These are phyloP conservation scores for Lactarius pseudohatsudake DNA, from an alignment of 768 basidiomycete species.

Conservation along the genomic window DNA sequence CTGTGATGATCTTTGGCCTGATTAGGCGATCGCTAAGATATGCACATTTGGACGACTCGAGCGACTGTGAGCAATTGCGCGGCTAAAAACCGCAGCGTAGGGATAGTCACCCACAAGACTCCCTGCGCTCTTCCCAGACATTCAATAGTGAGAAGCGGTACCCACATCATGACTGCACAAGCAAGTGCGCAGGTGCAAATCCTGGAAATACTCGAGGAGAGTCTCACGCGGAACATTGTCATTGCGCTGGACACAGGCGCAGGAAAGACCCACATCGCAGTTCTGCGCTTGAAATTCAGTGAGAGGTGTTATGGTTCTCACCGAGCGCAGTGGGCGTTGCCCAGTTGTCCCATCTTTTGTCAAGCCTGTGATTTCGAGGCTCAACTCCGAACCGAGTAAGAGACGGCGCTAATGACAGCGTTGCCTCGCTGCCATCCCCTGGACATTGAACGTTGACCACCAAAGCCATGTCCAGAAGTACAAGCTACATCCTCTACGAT, in stretches of 20 bases:
- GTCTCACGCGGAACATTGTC: constrained; percentile 62
- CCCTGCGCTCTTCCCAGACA: not conserved
- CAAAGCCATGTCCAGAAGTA: not conserved
- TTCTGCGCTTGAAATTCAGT: constrained; percentile 61
- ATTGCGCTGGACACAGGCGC: constrained; percentile 79
- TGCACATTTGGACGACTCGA: not conserved
- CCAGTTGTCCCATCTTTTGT: no score
- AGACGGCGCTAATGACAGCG: not conserved
- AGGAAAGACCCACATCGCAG: constrained; percentile 77
- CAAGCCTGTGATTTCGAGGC: not conserved
- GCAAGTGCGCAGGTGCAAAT: not conserved
- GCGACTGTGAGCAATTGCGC: not conserved
- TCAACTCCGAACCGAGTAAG: not conserved
- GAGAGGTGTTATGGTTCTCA: no score
- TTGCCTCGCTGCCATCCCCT: not conserved
- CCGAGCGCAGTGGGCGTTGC: no score
- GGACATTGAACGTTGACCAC: not conserved
- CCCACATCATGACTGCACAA: not conserved
- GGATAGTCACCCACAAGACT: not conserved
- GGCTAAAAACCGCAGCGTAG: not conserved
- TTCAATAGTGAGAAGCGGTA: not conserved
- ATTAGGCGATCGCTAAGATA: not conserved
- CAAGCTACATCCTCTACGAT: constrained; percentile 24
- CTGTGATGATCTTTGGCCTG: not conserved
- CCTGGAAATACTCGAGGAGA: constrained; percentile 68